Conservation (phyloP, 2,329 filamentous ascomycete genomes). For the Fusarium nodosum region DNA sequence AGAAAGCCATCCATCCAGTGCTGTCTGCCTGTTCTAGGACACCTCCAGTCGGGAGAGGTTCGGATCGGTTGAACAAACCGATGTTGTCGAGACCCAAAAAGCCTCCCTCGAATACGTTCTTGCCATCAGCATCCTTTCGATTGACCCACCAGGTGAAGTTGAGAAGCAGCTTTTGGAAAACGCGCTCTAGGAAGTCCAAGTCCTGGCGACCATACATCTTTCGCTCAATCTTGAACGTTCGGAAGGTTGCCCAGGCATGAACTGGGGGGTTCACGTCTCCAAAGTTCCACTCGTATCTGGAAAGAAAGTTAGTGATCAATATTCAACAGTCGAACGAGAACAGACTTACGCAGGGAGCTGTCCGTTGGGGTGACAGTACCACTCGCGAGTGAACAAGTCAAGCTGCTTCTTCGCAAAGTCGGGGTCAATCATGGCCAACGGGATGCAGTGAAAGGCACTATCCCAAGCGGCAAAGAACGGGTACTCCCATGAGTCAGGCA, state of each 20-base stretch:
- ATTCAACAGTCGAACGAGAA: neutral
- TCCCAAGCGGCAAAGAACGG: slow-evolving; percentile 99
- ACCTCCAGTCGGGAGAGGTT: slow-evolving; percentile 92
- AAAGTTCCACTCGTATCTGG: slow-evolving; percentile 92
- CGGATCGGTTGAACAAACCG: slow-evolving; percentile 95
- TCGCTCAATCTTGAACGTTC: slow-evolving; percentile 97
- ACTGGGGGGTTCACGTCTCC: slow-evolving; percentile 97
- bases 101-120: slow-evolving; percentile 97
- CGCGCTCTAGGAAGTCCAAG: slow-evolving; percentile 93
- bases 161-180: slow-evolving; percentile 94
- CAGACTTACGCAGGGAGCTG: slow-evolving; percentile 83
- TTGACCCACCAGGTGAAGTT: slow-evolving; percentile 99
- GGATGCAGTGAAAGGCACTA: slow-evolving; percentile 96
- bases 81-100: slow-evolving; percentile 98
- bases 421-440: slow-evolving; percentile 95
- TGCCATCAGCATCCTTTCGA: slow-evolving; percentile 92
- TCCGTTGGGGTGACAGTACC: slow-evolving; percentile 99
- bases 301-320: slow-evolving; percentile 25
- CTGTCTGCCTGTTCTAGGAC: slow-evolving; percentile 96
- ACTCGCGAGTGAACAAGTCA: slow-evolving; percentile 94
- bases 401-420: slow-evolving; percentile 99
- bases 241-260: slow-evolving; percentile 95
- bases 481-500: slow-evolving; percentile 99
- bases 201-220: slow-evolving; percentile 97
- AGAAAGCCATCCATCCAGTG: slow-evolving; percentile 99